Evolutionary conservation across 306 rosid genomes (phyloP).

Genomic region (Acacia confusa): DNA sequence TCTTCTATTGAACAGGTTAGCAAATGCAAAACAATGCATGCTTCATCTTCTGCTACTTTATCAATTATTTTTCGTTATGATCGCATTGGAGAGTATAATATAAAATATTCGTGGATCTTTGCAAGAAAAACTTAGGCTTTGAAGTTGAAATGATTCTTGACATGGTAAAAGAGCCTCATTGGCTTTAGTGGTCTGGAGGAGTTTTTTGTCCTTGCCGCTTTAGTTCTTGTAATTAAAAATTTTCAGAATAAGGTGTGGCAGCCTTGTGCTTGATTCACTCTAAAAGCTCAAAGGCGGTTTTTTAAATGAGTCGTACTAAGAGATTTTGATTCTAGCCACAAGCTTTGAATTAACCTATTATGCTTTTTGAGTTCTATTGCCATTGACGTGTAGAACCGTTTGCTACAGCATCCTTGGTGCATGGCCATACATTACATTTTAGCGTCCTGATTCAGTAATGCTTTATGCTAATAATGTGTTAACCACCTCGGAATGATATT

Average conservation of each 20-base stretch:
- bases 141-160: neutral
- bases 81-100: neutral
- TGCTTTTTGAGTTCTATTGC: neutral
- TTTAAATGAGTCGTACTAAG: neutral
- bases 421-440: neutral
- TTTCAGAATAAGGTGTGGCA: neutral
- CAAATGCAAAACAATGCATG: neutral
- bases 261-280: neutral
- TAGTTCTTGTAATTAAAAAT: neutral
- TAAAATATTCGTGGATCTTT: neutral
- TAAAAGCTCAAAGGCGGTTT: neutral
- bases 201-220: neutral
- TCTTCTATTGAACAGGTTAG: constrained; percentile 92
- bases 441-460: neutral
- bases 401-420: neutral
- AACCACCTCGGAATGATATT: neutral
- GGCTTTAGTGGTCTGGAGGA: neutral
- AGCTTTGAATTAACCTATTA: neutral
- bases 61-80: neutral
- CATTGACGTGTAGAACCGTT: neutral
- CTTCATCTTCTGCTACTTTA: constrained; percentile 21
- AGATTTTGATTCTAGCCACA: neutral
- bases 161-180: neutral
- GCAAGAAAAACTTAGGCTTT: neutral
- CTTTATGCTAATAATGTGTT: neutral